These are phyloP conservation scores for Paracamarosporium sp. DNA, from an alignment of 2,329 filamentous ascomycete genomes.

Conservation along the genomic window DNA sequence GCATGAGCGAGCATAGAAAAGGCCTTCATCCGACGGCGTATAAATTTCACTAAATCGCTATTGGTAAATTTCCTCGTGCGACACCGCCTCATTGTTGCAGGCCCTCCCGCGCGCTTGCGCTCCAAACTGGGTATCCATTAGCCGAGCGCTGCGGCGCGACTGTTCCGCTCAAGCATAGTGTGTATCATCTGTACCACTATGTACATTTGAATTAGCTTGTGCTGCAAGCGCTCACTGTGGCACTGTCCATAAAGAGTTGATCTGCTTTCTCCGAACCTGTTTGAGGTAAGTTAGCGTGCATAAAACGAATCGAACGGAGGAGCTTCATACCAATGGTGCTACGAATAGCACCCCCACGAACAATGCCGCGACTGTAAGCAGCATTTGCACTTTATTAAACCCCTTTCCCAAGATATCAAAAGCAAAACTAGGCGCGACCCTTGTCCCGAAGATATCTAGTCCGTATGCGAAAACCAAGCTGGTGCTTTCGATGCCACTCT, in stretches of 20 bases:
- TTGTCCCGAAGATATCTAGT: constrained; percentile 84
- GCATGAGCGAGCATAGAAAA: no score
- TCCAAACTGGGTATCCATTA: not conserved
- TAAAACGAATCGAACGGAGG: not conserved
- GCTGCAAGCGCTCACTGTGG: constrained; percentile 14
- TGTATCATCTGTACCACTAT: not conserved
- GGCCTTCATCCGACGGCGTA: no score
- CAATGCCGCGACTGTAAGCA: constrained; percentile 83
- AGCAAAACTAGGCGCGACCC: constrained; percentile 83
- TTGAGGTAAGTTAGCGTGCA: constrained; percentile 15
- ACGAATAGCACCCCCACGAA: constrained; percentile 77
- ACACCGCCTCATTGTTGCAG: no score
- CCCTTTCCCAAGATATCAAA: constrained; percentile 94
- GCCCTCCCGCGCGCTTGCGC: not conserved
- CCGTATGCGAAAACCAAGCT: constrained; percentile 89
- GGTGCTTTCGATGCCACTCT: constrained; percentile 88
- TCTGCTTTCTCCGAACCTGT: constrained; percentile 67
- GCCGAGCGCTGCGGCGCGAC: not conserved
- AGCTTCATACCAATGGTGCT: constrained; percentile 75
- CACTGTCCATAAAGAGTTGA: constrained; percentile 68
- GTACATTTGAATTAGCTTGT: not conserved
- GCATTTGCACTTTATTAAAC: constrained; percentile 87
- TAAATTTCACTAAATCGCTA: no score
- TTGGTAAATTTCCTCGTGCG: no score
- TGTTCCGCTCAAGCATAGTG: not conserved